Base-by-base conservation (phyloP, 1,139 yeast genomes). In the Blastobotrys niveus region DNA sequence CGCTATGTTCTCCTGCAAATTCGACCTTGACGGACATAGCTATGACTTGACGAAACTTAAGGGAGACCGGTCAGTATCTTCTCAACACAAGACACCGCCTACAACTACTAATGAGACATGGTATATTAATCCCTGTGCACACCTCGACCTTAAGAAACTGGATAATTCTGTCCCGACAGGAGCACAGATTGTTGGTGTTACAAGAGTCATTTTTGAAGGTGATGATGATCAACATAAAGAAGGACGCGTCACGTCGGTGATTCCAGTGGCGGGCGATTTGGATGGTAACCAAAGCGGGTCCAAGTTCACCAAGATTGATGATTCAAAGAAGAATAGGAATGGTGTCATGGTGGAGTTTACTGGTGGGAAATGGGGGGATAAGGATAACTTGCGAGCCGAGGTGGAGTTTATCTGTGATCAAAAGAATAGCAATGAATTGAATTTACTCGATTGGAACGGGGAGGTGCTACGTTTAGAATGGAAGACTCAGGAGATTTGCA, bases 331-430 rank as follows among this genome's bases (percentile, higher is more conserved):
- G 2, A 65, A 64, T 25, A 63, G 64, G 15, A 59, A 64, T 21
- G 80, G 80, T 2, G 58, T 83, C 1, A 55, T 59, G 2, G 66
- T 84, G 4, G 55, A 56, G 8, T 70, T 81, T 55, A 67, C 65
- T 12, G 82, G 77, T 18, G 77, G 79, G n/a, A 65, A 68, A 40
- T 88, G 95, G 95, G 96, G 96, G 14, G 64, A 55, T 0, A 67
- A 74, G 1, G 65, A 66, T 25, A 59, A 67, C 14, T 64, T 87
- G 10, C 67, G 69, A 45, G 82, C 87, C 0, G 62, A 64, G 22
- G 50, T 84, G 30, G 67, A 66, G 20, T 76, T 82, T 47, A 56
- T 66, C 7, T 87, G 96, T 62, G 66, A 64, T 3, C 66, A 66
- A 34, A 38, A 38, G 18, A 32, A 32, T 20, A 57, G 53, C 14